Evolutionary conservation across 805 yeast species (phyloP).

Genomic region (Millerozyma miso): DNA sequence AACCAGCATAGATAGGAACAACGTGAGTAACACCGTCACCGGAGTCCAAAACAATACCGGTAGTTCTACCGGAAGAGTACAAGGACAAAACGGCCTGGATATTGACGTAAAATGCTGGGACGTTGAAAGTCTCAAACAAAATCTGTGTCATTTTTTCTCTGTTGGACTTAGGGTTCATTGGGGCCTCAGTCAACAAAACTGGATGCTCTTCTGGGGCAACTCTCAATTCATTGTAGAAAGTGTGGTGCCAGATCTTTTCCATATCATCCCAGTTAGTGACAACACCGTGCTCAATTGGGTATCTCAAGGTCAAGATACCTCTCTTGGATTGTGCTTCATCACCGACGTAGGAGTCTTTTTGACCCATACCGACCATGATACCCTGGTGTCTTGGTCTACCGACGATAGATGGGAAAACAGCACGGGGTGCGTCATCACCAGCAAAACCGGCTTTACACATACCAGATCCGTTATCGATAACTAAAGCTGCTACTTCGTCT

Average conservation of each 20-base stretch:
- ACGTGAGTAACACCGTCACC: conserved; percentile 99
- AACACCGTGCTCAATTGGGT: conserved; percentile 96
- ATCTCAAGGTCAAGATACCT: conserved; percentile 98
- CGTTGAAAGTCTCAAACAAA: conserved; percentile 98
- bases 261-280: conserved; percentile 82
- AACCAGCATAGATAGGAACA: conserved; percentile 99
- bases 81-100: conserved; percentile 98
- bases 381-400: conserved; percentile 99
- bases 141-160: conserved; percentile 99
- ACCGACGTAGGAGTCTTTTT: conserved; percentile 99
- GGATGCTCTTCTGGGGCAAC: conserved; percentile 99
- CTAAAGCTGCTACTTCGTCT: conserved; percentile 58
- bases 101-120: conserved; percentile 98
- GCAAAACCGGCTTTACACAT: conserved; percentile 99
- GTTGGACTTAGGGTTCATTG: conserved; percentile 99
- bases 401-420: conserved; percentile 99
- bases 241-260: conserved; percentile 99
- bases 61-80: conserved; percentile 99
- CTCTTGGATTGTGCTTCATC: conserved; percentile 99
- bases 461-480: conserved; percentile 99
- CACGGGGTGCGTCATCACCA: conserved; percentile 99
- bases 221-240: conserved; percentile 99
- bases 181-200: conserved; percentile 98
- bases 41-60: conserved; percentile 98
- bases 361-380: conserved; percentile 99